These are phyloP conservation scores for Fusarium circinatum DNA, from an alignment of 2,329 filamentous ascomycete species.

Conservation along the genomic window DNA sequence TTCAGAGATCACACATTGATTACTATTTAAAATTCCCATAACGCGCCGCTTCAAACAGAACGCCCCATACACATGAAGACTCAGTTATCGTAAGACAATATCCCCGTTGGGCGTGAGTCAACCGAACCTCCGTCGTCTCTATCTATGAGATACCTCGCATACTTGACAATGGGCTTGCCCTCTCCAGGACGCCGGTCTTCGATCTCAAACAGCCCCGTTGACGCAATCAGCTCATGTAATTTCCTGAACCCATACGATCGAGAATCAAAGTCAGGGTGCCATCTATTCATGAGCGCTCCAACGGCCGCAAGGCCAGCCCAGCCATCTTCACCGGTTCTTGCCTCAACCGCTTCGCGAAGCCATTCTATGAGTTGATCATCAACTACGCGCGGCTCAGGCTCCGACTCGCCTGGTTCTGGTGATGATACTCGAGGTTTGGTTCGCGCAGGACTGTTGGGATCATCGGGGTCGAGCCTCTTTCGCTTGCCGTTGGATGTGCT, in stretches of 20 bases:
- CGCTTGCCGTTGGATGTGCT: neutral
- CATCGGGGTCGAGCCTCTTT: neutral
- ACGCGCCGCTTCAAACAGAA: neutral
- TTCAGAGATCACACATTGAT: rapidly evolving
- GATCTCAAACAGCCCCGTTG: rapidly evolving
- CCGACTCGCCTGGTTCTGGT: rapidly evolving
- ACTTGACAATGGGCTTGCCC: neutral
- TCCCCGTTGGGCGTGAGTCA: too few relatives aligned
- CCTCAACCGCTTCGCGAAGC: slow-evolving; percentile 34
- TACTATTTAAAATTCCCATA: too few relatives aligned
- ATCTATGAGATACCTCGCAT: neutral
- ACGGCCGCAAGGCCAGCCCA: slow-evolving; percentile 45
- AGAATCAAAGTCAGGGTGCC: slow-evolving; percentile 46
- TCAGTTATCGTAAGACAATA: neutral
- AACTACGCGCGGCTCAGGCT: rapidly evolving
- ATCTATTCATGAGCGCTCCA: slow-evolving; percentile 40
- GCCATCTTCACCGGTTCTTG: slow-evolving; percentile 36
- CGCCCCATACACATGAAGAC: rapidly evolving
- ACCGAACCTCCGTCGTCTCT: neutral
- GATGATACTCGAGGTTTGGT: neutral
- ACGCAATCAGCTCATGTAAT: slow-evolving; percentile 26
- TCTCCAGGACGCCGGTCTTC: rapidly evolving
- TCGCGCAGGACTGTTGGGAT: neutral
- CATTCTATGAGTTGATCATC: neutral
- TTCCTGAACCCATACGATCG: slow-evolving; percentile 44